Percentiles rank a stretch among this genome's conserved stretches.
These are phyloP conservation scores for Botrytis cinerea DNA, from an alignment of 2,329 filamentous ascomycete genomes.

Conservation along the genomic window DNA sequence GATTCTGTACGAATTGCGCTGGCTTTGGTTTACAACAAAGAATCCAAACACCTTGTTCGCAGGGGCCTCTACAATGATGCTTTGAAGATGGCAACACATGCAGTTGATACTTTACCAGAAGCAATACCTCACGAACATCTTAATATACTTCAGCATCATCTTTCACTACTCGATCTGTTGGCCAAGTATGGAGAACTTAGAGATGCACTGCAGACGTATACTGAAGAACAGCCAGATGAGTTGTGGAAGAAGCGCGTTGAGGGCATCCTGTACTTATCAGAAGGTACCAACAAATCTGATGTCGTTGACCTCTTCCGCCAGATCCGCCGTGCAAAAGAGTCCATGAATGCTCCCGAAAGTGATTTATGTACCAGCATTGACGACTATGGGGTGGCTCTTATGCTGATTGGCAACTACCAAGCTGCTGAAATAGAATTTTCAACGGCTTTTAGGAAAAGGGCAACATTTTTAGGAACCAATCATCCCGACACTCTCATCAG, in stretches of 20 bases:
- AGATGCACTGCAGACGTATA: slow-evolving; percentile 29
- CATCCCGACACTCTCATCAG: slow-evolving; percentile 34
- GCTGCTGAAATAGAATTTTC: slow-evolving; percentile 32
- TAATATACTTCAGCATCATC: slow-evolving; percentile 31
- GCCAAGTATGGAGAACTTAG: slow-evolving; percentile 35
- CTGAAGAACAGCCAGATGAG: slow-evolving; percentile 25
- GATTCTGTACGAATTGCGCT: slow-evolving; percentile 30
- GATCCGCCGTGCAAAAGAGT: slow-evolving; percentile 24
- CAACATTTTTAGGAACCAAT: slow-evolving; percentile 29
- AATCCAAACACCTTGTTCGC: slow-evolving; percentile 32
- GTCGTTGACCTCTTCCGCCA: slow-evolving; percentile 27
- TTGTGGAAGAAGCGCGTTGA: slow-evolving; percentile 37
- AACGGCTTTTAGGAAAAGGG: slow-evolving; percentile 32
- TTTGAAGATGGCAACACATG: slow-evolving; percentile 33
- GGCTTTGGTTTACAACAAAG: slow-evolving; percentile 33
- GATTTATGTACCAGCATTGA: slow-evolving; percentile 22
- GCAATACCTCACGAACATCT: slow-evolving; percentile 30
- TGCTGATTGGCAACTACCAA: slow-evolving; percentile 32
- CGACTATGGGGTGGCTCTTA: slow-evolving; percentile 27
- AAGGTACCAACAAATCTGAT: slow-evolving; percentile 33
- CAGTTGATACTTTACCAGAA: slow-evolving; percentile 31
- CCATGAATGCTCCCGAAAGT: slow-evolving; percentile 8
- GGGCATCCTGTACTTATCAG: slow-evolving; percentile 32
- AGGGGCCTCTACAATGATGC: slow-evolving; percentile 33
- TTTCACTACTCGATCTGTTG: slow-evolving; percentile 30